Percentiles rank a stretch among this genome's conserved stretches.
These are phyloP conservation scores for Paraglomus brasilianum DNA, from an alignment of 192 early-diverging fungal species.

Conservation along the genomic window DNA sequence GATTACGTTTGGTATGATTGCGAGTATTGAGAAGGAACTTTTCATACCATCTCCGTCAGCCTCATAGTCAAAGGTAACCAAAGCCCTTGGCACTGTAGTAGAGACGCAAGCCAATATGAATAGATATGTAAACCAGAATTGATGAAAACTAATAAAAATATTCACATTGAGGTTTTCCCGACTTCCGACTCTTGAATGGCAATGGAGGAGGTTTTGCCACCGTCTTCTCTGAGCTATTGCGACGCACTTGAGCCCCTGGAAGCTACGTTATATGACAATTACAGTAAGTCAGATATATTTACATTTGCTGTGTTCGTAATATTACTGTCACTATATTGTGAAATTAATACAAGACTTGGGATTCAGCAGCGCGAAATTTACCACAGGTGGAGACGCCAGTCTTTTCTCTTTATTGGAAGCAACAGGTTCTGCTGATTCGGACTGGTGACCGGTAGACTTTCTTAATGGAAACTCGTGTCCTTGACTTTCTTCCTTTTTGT, in stretches of 20 bases:
- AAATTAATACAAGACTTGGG: constrained; percentile 1
- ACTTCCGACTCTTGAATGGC: no score
- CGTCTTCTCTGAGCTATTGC: no score
- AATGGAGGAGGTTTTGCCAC: no score
- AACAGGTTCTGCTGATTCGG: constrained; percentile 10
- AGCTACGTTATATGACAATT: no score
- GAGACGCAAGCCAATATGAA: no score
- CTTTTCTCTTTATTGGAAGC: neutral
- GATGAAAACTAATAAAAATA: no score
- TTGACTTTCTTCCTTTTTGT: neutral
- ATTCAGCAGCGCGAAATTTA: neutral
- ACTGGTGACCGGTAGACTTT: neutral
- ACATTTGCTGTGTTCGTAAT: no score
- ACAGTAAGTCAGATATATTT: no score
- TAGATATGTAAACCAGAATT: no score
- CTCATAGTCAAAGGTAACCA: constrained; percentile 50
- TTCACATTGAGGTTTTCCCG: no score
- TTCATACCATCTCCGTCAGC: constrained; percentile 47
- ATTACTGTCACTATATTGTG: neutral
- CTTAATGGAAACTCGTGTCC: neutral
- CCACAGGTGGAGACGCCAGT: neutral
- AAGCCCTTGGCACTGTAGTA: constrained; percentile 38
- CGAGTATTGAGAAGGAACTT: neutral
- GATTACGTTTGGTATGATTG: neutral
- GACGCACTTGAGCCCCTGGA: no score